Conservation (phyloP, 2,329 filamentous ascomycete genomes). For the Botrytis sinoallii region DNA sequence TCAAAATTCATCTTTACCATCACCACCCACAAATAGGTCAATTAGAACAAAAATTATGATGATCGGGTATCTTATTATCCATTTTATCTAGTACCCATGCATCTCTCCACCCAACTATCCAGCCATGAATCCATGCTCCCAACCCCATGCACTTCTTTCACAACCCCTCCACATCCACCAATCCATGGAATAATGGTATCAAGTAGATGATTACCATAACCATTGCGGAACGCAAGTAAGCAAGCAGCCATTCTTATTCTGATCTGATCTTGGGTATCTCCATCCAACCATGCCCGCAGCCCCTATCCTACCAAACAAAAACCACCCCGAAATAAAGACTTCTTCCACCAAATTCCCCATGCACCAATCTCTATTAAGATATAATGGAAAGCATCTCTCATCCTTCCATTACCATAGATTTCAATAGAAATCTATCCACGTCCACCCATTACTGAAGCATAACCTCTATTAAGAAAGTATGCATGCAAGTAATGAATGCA, state of each 20-base stretch:
- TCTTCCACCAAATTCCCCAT: background rate
- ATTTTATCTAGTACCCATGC: constrained; percentile 12
- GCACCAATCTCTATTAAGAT: constrained; percentile 14
- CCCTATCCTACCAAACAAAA: constrained; percentile 13
- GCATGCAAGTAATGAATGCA: constrained; percentile 10
- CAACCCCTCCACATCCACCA: background rate
- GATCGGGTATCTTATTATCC: constrained; percentile 19
- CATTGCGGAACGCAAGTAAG: background rate
- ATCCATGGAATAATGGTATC: constrained; percentile 2
- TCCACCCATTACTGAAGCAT: constrained; percentile 2
- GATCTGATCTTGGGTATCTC: constrained; percentile 21
- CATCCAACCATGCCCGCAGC: constrained; percentile 17
- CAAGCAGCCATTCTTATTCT: constrained; percentile 16
- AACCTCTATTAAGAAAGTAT: background rate
- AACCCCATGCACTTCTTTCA: background rate
- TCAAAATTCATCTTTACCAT: background rate
- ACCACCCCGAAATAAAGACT: constrained; percentile 12
- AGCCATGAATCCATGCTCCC: background rate
- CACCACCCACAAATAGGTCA: background rate
- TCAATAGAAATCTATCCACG: constrained; percentile 10
- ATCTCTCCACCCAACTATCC: constrained; percentile 1
- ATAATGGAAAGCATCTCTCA: background rate
- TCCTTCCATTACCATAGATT: background rate
- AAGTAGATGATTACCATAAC: background rate
- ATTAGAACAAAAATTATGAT: background rate